Base-by-base conservation (phyloP, 2,329 filamentous ascomycete species). In the Clarireedia homoeocarpa region DNA sequence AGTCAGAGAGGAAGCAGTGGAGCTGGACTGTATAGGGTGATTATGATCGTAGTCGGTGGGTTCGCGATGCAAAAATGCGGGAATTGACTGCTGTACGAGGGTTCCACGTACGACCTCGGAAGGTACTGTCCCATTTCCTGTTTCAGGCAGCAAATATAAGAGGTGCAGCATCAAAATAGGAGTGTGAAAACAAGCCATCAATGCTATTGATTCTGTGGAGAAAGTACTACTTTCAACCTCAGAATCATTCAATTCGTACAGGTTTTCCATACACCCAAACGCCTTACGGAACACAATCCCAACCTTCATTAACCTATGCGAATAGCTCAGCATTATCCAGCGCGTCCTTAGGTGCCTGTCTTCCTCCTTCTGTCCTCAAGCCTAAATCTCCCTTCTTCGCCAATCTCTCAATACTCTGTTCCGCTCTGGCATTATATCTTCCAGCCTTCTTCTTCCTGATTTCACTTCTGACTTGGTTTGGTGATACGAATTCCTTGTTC, bases 401-500 rank as follows among this genome's bases (percentile, higher is more conserved):
- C 66, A 85, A 76, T 61, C 84, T 80, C 68, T 92, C 89, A 50
- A 86, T 77, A 62, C 81, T 76, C 64, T 87, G 83, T 69, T 95
- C 91, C 30, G 84, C 82, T 59, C 94, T 80, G 55, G 80, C 78
- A 63, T 89, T 88, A 74, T 95, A 92, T 63, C 83, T 83, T 49
- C 83, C 81, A 0, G 91, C 89, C 77, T 89, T 91, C 64, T 81
- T 77, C 72, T 83, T 77, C 64, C 89, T 79, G 64, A 95, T 72
- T 61, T 97, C 94, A 42, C 89, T 79, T 63, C 94, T 81, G 61
- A 97, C 83, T 74, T 96, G 89, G 81, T 99, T 99, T 9, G 94
- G 94, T 63, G 88, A 94, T 53, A 99, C 89, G 67, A 96, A 99
- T 71, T 96, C 87, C 78, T 90, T 94, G 77, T 97, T 97, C 77